Evolutionary conservation across 768 basidiomycete genomes (phyloP).

Genomic region (Terana coerulea): DNA sequence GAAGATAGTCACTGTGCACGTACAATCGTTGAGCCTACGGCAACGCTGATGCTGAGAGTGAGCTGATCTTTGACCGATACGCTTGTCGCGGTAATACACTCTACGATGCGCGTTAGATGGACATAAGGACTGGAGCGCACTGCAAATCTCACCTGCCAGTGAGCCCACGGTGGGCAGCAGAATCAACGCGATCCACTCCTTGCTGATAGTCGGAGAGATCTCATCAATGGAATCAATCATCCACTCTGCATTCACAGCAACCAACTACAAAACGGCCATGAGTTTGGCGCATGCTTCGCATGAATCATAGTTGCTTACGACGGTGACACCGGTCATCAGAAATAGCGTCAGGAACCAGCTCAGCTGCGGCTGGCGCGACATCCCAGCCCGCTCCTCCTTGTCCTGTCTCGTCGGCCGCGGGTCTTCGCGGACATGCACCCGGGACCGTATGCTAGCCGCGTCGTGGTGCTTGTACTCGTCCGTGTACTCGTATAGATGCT

Average conservation of each 20-base stretch:
- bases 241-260: constrained; percentile 53
- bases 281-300: neutral
- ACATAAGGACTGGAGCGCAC: neutral
- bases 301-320: constrained; percentile 26
- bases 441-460: neutral
- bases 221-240: constrained; percentile 83
- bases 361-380: constrained; percentile 33
- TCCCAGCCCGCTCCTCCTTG: constrained; percentile 23
- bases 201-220: constrained; percentile 57
- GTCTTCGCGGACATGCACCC: neutral
- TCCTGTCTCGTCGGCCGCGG: constrained; percentile 13
- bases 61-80: constrained; percentile 90
- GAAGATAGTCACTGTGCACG: too few relatives aligned
- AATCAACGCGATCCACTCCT: constrained; percentile 84
- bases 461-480: neutral
- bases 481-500: neutral
- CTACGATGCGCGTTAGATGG: constrained; percentile 33
- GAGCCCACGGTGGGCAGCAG: constrained; percentile 91
- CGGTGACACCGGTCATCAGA: constrained; percentile 36
- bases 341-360: constrained; percentile 30
- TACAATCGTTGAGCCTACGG: constrained; percentile 84
- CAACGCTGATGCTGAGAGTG: constrained; percentile 82
- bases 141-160: constrained; percentile 57
- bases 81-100: constrained; percentile 89
- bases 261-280: constrained; percentile 28